These are phyloP conservation scores for Spiromyces aspiralis DNA, from an alignment of 371 early-diverging fungal species.

Conservation along the genomic window DNA sequence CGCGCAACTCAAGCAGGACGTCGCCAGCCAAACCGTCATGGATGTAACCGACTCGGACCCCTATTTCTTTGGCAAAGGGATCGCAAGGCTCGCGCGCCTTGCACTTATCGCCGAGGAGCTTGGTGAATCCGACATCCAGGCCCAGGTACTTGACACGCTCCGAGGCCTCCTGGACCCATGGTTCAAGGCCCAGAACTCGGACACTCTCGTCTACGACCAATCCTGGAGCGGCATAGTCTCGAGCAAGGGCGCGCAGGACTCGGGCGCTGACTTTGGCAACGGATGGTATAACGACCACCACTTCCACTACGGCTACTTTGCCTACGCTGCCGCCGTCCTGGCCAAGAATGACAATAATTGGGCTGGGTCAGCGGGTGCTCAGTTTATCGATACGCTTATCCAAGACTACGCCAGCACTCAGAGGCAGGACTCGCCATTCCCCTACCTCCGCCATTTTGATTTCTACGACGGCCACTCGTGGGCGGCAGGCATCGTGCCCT, in stretches of 20 bases:
- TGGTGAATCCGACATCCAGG: slow-evolving; percentile 17
- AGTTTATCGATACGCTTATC: slow-evolving; percentile 35
- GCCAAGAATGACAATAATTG: slow-evolving; percentile 34
- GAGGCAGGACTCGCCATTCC: slow-evolving; percentile 35
- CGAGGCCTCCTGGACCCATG: slow-evolving; percentile 31
- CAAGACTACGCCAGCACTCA: slow-evolving; percentile 50
- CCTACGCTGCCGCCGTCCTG: slow-evolving; percentile 45
- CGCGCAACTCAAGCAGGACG: slow-evolving; percentile 26
- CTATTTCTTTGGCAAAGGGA: slow-evolving; percentile 57
- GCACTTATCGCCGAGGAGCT: slow-evolving; percentile 41
- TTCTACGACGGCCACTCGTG: slow-evolving; percentile 63
- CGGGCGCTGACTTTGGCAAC: slow-evolving; percentile 36
- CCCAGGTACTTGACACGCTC: slow-evolving; percentile 23
- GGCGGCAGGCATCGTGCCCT: slow-evolving; percentile 48
- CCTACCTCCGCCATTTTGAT: slow-evolving; percentile 49
- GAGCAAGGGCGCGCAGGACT: slow-evolving; percentile 26
- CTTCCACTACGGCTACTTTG: slow-evolving; percentile 60
- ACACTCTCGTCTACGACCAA: slow-evolving; percentile 39
- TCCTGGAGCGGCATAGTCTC: slow-evolving; percentile 48
- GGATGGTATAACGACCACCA: slow-evolving; percentile 56
- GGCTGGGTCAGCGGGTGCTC: slow-evolving; percentile 18
- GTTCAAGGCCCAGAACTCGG: slow-evolving; percentile 31
- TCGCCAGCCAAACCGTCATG: slow-evolving; percentile 10
- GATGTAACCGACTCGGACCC: slow-evolving; percentile 27
- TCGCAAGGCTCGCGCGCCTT: slow-evolving; percentile 46